phyloP scores from a whole-genome alignment of 192 early-diverging fungal species.

The Rhizophlyctis rosea region DNA sequence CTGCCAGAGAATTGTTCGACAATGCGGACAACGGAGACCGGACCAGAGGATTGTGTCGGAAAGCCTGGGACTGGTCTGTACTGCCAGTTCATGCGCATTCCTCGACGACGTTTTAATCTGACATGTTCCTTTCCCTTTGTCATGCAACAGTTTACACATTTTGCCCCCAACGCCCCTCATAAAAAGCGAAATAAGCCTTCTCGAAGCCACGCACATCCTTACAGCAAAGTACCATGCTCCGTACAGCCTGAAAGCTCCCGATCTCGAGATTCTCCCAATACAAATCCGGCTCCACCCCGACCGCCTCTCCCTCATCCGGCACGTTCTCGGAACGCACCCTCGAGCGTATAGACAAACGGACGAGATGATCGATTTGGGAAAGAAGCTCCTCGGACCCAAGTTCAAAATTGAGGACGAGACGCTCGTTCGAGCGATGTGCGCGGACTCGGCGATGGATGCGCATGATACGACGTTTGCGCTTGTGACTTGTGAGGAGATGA shows the following conservation, averaged over 20 bases:
- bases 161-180: slow-evolving; percentile 54
- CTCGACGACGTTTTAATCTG: background rate
- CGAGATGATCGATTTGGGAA: slow-evolving; percentile 54
- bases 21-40: slow-evolving; percentile 68
- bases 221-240: slow-evolving; percentile 45
- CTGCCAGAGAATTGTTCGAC: slow-evolving; percentile 69
- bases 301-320: slow-evolving; percentile 57
- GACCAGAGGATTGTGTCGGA: slow-evolving; percentile 63
- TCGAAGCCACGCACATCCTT: slow-evolving; percentile 68
- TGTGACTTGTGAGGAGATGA: slow-evolving; percentile 54
- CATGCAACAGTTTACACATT: slow-evolving; percentile 64
- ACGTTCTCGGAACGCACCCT: slow-evolving; percentile 52
- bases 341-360: slow-evolving; percentile 15
- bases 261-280: slow-evolving; percentile 59
- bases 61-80: slow-evolving; percentile 68
- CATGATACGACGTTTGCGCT: slow-evolving; percentile 52
- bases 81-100: background rate
- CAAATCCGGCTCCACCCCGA: slow-evolving; percentile 64
- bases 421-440: slow-evolving; percentile 58
- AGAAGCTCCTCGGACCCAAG: slow-evolving; percentile 46
- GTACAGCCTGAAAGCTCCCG: slow-evolving; percentile 35
- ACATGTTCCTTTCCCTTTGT: too few species aligned
- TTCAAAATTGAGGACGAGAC: slow-evolving; percentile 40
- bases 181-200: slow-evolving; percentile 58
- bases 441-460: slow-evolving; percentile 57